Conservation (phyloP, 1,284 basidiomycete genomes). For the Cutaneotrichosporon sp. region DNA sequence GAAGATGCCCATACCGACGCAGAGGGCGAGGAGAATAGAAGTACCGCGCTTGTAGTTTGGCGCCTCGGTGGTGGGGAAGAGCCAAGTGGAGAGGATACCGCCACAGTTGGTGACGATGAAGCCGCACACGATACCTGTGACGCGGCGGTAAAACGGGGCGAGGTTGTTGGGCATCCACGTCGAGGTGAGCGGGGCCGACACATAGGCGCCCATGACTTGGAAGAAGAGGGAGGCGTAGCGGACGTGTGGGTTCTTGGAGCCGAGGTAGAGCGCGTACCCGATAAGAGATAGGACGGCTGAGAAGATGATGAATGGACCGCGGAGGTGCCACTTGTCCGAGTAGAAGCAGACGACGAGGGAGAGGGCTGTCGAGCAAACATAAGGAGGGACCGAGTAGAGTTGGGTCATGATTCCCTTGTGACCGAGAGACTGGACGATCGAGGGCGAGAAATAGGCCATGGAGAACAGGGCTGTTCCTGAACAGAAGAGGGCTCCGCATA, state of each 20-base stretch:
- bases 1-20: slow-evolving; percentile 23
- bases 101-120: slow-evolving; percentile 61
- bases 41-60: slow-evolving; percentile 56
- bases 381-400: slow-evolving; percentile 60
- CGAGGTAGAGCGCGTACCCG: slow-evolving; percentile 47
- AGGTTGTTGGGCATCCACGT: slow-evolving; percentile 60
- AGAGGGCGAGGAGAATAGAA: slow-evolving; percentile 29
- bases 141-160: slow-evolving; percentile 59
- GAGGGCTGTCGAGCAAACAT: slow-evolving; percentile 58
- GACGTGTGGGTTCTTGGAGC: slow-evolving; percentile 30
- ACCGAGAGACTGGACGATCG: slow-evolving; percentile 58
- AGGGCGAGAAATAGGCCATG: slow-evolving; percentile 54
- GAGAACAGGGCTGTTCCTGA: slow-evolving; percentile 58
- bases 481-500: slow-evolving; percentile 31
- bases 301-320: slow-evolving; percentile 48
- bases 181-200: slow-evolving; percentile 35
- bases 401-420: slow-evolving; percentile 48
- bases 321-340: slow-evolving; percentile 60
- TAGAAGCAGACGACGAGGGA: slow-evolving; percentile 58
- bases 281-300: slow-evolving; percentile 32
- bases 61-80: slow-evolving; percentile 56
- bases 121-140: slow-evolving; percentile 60
- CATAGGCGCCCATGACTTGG: slow-evolving; percentile 47
- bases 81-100: slow-evolving; percentile 62
- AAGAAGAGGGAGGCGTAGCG: slow-evolving; percentile 48